Base-by-base conservation (phyloP, 441 rosid species). In the Pelargonium cotyledonis region DNA sequence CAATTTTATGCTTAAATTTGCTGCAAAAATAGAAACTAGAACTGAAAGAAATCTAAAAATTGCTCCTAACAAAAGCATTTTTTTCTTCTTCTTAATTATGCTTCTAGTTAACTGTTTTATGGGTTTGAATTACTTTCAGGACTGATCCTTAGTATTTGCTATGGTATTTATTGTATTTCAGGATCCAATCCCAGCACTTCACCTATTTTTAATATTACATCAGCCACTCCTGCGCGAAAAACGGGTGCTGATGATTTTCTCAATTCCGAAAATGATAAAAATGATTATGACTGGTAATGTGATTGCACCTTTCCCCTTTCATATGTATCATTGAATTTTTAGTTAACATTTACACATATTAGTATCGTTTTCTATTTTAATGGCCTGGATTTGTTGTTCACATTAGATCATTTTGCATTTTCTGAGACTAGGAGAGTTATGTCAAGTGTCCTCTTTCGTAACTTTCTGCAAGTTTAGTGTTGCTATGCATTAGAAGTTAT, bases 211-310 rank as follows among this genome's bases (percentile, higher is more conserved):
- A 88, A 84, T 68, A 77, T 94, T 73, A 82, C 96, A 1, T 79
- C 90, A 21, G 72, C 86, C 3, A 71, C 77, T 10, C 40, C 79
- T 21, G 72, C 81, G 2, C 80, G 97, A 40, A 91, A 85, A 82
- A 63, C 84, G 40, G 86, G 82, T 55, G 83, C 87, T 4, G 99
- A 91, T 76, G 99, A 94, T 80, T 94, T 94, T 78, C 96, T 94
- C 14, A 90, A 85, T 74, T 89, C 96, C 21, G 99, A 91, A 35
- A 79, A 79, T 71, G 99, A 94, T 80, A 94, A 91, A 73, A 94
- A 85, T 77, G 99, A 94, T 67, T 94, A 94, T 68, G 96, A 94
- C 75, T 94, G 99, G 99, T 94, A 85, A 75, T 68, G 66, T 69
- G 23, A 58, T 11, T 60, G 61, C 55, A 46, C 38, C 5, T 65